Conservation (phyloP, 345 rosid species). For the Syzygium oleosum region DNA sequence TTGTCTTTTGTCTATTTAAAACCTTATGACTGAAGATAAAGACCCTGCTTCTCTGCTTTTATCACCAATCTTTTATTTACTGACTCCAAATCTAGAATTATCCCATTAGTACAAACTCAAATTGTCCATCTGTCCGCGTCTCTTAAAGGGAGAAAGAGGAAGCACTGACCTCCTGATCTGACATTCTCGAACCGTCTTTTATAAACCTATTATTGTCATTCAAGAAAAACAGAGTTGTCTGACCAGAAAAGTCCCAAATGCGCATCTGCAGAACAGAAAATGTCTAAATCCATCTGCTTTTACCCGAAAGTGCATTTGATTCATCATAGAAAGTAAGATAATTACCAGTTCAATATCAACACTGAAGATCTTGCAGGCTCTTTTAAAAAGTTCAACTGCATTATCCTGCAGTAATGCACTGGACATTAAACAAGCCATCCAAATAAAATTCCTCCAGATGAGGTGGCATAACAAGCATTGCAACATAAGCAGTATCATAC, state of each 20-base stretch:
- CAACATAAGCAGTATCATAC: background rate
- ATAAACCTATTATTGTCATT: constrained; percentile 42
- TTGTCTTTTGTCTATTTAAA: background rate
- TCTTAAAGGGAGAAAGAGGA: background rate
- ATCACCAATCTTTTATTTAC: background rate
- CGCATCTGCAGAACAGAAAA: constrained; percentile 48
- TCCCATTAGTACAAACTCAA: background rate
- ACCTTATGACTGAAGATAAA: background rate
- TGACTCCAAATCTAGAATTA: background rate
- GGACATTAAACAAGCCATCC: background rate
- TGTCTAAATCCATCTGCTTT: constrained; percentile 11
- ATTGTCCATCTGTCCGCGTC: background rate
- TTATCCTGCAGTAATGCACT: constrained; percentile 51
- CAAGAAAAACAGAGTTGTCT: constrained; percentile 45
- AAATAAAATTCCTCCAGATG: background rate
- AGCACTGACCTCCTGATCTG: constrained; percentile 77
- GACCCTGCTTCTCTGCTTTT: background rate
- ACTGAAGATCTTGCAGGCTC: constrained; percentile 94
- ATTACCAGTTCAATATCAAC: constrained; percentile 74
- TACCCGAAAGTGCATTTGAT: background rate
- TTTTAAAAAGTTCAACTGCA: constrained; percentile 71
- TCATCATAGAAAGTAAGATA: constrained; percentile 4
- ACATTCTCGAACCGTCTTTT: constrained; percentile 50
- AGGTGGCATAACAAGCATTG: background rate
- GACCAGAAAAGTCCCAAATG: constrained; percentile 94